Percentiles rank a stretch among this genome's conserved stretches.
phyloP scores from a whole-genome alignment of 2,329 filamentous ascomycete species.

The Scedosporium minutisporum region DNA sequence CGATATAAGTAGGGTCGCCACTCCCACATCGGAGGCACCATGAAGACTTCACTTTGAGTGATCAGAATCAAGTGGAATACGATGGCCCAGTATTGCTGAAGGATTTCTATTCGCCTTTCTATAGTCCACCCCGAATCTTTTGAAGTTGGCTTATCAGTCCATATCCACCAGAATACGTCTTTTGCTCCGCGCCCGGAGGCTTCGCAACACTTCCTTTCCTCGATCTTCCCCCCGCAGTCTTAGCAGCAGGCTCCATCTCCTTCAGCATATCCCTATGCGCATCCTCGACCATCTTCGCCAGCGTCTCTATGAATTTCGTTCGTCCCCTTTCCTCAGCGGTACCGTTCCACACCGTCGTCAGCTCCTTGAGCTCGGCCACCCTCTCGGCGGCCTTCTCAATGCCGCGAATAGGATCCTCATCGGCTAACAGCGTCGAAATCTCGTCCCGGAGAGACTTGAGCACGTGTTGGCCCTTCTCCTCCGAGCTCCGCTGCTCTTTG shows the following conservation, averaged over 20 bases:
- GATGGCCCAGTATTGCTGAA: not conserved
- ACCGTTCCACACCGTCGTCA: slow-evolving; percentile 84
- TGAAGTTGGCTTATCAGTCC: slow-evolving; percentile 54
- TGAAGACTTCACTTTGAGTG: not conserved
- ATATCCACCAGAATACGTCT: slow-evolving; percentile 39
- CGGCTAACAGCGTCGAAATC: slow-evolving; percentile 56
- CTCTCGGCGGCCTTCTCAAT: slow-evolving; percentile 64
- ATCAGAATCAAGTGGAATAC: not conserved
- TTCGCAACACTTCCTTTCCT: slow-evolving; percentile 19
- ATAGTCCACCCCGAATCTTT: slow-evolving; percentile 42
- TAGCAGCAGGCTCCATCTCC: slow-evolving; percentile 38
- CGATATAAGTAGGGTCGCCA: too few species aligned
- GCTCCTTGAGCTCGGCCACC: slow-evolving; percentile 66
- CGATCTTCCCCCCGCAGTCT: slow-evolving; percentile 23
- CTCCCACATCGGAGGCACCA: too few species aligned
- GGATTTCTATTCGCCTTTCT: not conserved
- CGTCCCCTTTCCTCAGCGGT: slow-evolving; percentile 89
- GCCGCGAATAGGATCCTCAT: slow-evolving; percentile 50
- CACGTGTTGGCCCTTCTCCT: slow-evolving; percentile 82
- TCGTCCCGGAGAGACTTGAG: slow-evolving; percentile 61
- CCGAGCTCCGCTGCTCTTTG: slow-evolving; percentile 53
- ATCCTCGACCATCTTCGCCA: slow-evolving; percentile 79
- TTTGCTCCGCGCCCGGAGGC: slow-evolving; percentile 24
- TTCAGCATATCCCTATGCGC: slow-evolving; percentile 42
- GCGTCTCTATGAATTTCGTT: slow-evolving; percentile 66